Conservation (phyloP, 2,329 filamentous ascomycete species). For the Fonsecaea monophora region DNA sequence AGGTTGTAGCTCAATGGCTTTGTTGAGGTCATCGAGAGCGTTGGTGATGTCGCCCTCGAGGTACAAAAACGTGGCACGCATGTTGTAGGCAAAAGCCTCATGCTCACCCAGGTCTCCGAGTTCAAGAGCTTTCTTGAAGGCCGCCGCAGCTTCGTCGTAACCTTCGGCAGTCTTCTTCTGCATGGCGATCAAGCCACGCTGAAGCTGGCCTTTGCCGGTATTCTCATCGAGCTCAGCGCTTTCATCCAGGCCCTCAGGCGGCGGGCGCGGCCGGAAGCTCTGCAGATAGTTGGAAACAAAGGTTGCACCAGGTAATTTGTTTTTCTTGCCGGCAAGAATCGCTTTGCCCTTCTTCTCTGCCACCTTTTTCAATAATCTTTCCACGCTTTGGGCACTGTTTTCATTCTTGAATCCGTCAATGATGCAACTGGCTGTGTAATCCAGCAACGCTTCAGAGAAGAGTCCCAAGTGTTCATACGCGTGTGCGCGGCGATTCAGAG, state of each 20-base stretch:
- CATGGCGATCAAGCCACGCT: conserved; percentile 80
- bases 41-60: conserved; percentile 84
- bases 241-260: conserved; percentile 83
- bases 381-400: conserved; percentile 83
- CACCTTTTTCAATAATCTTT: conserved; percentile 93
- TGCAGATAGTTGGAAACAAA: conserved; percentile 99
- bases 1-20: conserved; percentile 89
- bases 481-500: conserved; percentile 92
- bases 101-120: conserved; percentile 78
- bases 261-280: conserved; percentile 86
- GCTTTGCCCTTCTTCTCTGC: conserved; percentile 92
- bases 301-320: conserved; percentile 90
- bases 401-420: conserved; percentile 97
- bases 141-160: conserved; percentile 83
- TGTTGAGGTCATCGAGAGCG: conserved; percentile 84
- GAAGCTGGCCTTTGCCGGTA: conserved; percentile 83
- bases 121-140: conserved; percentile 88
- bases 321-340: conserved; percentile 79
- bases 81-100: conserved; percentile 92
- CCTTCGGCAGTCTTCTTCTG: conserved; percentile 86
- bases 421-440: conserved; percentile 98
- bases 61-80: conserved; percentile 95
- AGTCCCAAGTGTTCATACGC: conserved; percentile 92
- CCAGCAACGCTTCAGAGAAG: conserved; percentile 92
- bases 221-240: conserved; percentile 76